phyloP scores from a whole-genome alignment of 176 grass and related monocot genomes.

The Oryza glaberrima region DNA sequence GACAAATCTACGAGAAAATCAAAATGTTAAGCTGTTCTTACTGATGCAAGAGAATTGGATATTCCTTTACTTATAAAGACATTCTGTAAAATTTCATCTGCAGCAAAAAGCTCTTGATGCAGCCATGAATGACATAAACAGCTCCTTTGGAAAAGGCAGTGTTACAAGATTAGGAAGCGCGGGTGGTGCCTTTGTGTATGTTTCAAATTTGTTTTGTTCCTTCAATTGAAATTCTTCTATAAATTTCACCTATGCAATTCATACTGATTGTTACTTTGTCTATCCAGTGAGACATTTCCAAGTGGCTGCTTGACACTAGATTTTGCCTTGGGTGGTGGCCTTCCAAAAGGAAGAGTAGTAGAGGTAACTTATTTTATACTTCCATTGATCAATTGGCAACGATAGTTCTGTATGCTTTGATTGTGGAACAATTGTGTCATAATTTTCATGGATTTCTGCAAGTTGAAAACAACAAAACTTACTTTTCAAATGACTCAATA shows the following conservation, averaged over 20 bases:
- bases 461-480: background rate
- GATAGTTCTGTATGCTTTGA: slow-evolving; percentile 26
- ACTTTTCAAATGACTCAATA: slow-evolving; percentile 3
- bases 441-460: slow-evolving; percentile 18
- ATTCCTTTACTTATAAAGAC: slow-evolving; percentile 20
- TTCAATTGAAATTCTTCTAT: background rate
- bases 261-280: slow-evolving; percentile 31
- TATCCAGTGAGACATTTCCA: slow-evolving; percentile 86
- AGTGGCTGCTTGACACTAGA: slow-evolving; percentile 96
- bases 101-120: slow-evolving; percentile 96
- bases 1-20: slow-evolving; percentile 18
- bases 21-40: slow-evolving; percentile 1
- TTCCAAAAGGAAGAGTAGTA: slow-evolving; percentile 97
- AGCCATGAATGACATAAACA: slow-evolving; percentile 98
- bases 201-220: slow-evolving; percentile 5
- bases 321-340: slow-evolving; percentile 91
- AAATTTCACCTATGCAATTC: slow-evolving; percentile 23
- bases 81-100: slow-evolving; percentile 39
- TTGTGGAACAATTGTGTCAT: slow-evolving; percentile 11
- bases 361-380: slow-evolving; percentile 67
- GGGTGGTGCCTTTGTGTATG: slow-evolving; percentile 92
- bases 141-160: slow-evolving; percentile 95
- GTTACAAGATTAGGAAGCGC: slow-evolving; percentile 97
- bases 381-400: background rate
- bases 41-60: slow-evolving; percentile 7